phyloP scores from a whole-genome alignment of 352 stramenopile genomes.

The Phytophthora syringae region DNA sequence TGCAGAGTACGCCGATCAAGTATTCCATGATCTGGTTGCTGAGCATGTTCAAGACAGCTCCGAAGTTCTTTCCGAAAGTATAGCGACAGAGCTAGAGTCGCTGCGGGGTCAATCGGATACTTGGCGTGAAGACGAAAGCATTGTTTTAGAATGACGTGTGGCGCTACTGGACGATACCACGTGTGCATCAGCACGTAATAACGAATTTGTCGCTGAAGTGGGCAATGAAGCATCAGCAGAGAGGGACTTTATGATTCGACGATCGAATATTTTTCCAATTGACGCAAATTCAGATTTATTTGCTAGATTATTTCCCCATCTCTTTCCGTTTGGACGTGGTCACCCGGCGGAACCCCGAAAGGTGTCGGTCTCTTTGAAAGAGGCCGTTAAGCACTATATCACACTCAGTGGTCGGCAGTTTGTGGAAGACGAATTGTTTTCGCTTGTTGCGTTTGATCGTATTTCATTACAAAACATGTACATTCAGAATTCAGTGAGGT shows the following conservation, averaged over 20 bases:
- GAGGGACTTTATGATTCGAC: neutral
- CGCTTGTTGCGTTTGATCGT: slow-evolving; percentile 2
- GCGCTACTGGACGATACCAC: neutral
- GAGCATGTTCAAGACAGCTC: slow-evolving; percentile 5
- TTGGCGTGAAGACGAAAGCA: slow-evolving; percentile 21
- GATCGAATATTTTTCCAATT: neutral
- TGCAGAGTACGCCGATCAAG: neutral
- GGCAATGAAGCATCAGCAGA: neutral
- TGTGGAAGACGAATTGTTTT: slow-evolving; percentile 2
- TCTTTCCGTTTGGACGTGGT: slow-evolving; percentile 5
- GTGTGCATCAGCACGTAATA: neutral
- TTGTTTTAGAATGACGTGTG: slow-evolving; percentile 38
- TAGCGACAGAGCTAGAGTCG: neutral
- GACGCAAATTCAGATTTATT: neutral
- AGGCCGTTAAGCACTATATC: neutral
- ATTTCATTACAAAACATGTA: neutral
- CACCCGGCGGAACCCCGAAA: neutral
- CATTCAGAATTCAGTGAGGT: neutral
- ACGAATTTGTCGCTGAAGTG: neutral
- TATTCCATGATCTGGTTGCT: neutral
- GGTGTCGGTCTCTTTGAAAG: neutral
- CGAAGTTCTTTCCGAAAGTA: slow-evolving; percentile 3
- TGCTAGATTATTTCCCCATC: slow-evolving; percentile 2
- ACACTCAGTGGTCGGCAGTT: neutral
- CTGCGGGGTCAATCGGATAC: neutral